Evolutionary conservation across 2,329 filamentous ascomycete genomes (phyloP).

Genomic region (Colletotrichum sp.): DNA sequence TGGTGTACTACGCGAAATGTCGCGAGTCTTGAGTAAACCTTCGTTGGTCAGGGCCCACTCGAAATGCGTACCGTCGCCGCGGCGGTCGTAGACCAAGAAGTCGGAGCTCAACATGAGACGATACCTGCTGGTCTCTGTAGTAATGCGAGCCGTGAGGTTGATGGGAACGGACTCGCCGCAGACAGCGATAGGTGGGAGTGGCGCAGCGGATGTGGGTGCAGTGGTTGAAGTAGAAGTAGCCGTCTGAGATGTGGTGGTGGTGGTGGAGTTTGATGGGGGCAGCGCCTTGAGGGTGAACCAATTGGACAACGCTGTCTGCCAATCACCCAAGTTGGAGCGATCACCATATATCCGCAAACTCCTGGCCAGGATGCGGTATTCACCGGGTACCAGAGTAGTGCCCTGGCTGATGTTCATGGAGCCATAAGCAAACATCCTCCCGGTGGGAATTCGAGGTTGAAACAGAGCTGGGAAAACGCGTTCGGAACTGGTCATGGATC

Average conservation of each 20-base stretch:
- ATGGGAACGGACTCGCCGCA: background rate
- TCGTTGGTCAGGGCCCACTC: background rate
- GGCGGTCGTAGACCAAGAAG: background rate
- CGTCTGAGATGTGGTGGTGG: background rate
- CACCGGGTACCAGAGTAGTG: background rate
- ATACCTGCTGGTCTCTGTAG: background rate
- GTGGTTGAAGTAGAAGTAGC: background rate
- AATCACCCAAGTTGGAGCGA: slow-evolving; percentile 44
- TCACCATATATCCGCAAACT: slow-evolving; percentile 58
- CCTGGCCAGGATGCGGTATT: slow-evolving; percentile 37
- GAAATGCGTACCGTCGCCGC: background rate
- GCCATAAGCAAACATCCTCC: background rate
- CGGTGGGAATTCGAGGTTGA: background rate
- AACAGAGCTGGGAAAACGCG: background rate
- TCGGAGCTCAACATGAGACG: background rate
- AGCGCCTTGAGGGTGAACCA: background rate
- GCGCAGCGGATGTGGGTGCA: background rate
- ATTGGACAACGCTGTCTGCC: slow-evolving; percentile 34
- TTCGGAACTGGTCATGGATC: background rate
- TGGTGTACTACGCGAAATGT: background rate
- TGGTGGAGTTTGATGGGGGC: background rate
- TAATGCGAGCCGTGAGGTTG: background rate
- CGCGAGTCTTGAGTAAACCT: background rate
- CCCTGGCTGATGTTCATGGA: background rate
- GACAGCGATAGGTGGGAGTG: background rate